Evolutionary conservation across 495 filamentous ascomycete genomes (phyloP), one percentile per base, ranked within the genome.

Genomic region (Articulospora tetracladia): DNA sequence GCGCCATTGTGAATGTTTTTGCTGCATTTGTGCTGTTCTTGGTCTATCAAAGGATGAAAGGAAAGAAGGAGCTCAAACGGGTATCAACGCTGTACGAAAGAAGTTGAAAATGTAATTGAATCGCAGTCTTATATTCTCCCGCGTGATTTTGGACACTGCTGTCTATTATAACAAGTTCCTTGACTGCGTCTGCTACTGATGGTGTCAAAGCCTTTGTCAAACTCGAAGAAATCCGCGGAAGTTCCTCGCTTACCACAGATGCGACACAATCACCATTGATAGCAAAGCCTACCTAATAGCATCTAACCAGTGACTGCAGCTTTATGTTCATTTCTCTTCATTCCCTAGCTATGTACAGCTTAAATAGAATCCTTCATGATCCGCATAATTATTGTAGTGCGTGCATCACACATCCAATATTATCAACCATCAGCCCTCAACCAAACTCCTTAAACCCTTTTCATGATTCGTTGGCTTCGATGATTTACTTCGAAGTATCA

Each of bases 401-500:
- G 15, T 44, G 39, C 39, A 44, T 44, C 39, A 44, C 39, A 44
- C 15, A 8, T n/a, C 39, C 39, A 44, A 8, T 8, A 3, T 44
- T 17, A 44, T 44, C 39, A 44, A 17, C 39, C 39, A 15, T 17
- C 39, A 7, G n/a, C 15, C 30, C 30, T 15, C 10, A 44, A 7
- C 39, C 15, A 8, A n/a, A 44, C 8, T 34, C 30, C 30, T 7
- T 34, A 34, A 44, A 44, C 3, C n/a, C 39, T 15, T 44, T 44
- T 44, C n/a, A n/a, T 44, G 3, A 12, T 3, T 44, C 3, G 3
- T 44, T 32, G 4, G 30, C 13, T 32, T 32, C 30, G 13, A 32
- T 17, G 8, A 12, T 44, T 62, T 76, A 83, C 70, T 73, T 73
- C 60, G 74, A 77, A 11, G 78, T 79, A 66, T 98, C 88, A 19